Conservation (phyloP, 305 asterid species). For the Fraxinus albicans region DNA sequence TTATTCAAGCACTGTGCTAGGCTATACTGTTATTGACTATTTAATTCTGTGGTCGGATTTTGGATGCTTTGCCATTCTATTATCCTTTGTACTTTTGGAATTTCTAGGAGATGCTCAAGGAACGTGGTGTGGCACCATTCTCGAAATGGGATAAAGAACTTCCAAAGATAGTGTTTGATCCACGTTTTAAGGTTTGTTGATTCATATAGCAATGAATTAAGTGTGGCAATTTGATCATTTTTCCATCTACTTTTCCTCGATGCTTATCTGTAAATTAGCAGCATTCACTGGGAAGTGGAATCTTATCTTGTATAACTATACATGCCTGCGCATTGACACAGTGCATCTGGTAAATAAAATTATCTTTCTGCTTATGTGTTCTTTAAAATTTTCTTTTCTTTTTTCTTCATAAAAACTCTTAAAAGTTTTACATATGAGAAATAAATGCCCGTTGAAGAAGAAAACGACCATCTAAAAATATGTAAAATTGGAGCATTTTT, state of each 20-base stretch:
- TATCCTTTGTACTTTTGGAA: constrained; percentile 29
- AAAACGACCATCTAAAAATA: neutral
- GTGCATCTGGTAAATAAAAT: neutral
- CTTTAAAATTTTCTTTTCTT: neutral
- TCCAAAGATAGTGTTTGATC: constrained; percentile 95
- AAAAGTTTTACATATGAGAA: neutral
- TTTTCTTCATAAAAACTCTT: neutral
- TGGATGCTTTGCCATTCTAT: constrained; percentile 17
- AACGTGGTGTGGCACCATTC: constrained; percentile 97
- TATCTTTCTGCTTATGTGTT: neutral
- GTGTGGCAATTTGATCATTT: neutral
- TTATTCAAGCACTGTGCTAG: neutral
- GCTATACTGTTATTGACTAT: neutral
- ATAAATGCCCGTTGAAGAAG: neutral
- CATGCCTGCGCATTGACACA: neutral
- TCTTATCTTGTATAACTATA: neutral
- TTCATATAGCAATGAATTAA: constrained; percentile 21
- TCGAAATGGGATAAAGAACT: constrained; percentile 99
- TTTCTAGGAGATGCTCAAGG: constrained; percentile 96
- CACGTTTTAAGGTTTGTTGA: constrained; percentile 88
- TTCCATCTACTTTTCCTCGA: constrained; percentile 18
- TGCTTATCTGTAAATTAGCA: neutral
- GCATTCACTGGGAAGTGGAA: neutral
- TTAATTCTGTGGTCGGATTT: constrained; percentile 10
- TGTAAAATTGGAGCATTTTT: neutral